Conservation (phyloP, 2,329 filamentous ascomycete species). For the Fusarium robinianum region DNA sequence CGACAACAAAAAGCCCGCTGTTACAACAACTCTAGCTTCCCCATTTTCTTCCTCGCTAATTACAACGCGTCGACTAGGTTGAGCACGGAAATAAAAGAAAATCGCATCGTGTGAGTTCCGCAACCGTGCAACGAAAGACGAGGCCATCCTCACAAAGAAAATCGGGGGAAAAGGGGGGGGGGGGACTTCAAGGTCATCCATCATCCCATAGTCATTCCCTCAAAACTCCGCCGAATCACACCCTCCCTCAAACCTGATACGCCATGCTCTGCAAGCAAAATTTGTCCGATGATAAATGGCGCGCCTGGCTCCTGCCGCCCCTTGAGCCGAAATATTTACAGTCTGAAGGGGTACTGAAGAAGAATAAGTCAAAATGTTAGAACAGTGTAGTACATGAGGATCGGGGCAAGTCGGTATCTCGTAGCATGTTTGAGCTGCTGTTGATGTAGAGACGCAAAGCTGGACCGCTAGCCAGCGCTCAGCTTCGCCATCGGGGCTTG, state of each 20-base stretch:
- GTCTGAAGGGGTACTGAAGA: conserved; percentile 11
- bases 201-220: conserved; percentile 22
- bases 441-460: conserved; percentile 1
- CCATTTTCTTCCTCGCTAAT: conserved; percentile 16
- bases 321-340: conserved; percentile 11
- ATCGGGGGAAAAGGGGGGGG: too few relatives aligned
- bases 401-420: conserved; percentile 20
- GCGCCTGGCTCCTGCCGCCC: conserved; percentile 25
- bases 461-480: conserved; percentile 1
- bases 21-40: conserved; percentile 10
- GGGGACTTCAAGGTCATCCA: conserved; percentile 21
- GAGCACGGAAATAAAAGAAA: conserved; percentile 20
- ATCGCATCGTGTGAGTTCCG: conserved; percentile 13
- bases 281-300: conserved; percentile 27
- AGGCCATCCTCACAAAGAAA: conserved; percentile 21
- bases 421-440: conserved; percentile 15
- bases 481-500: conserved; percentile 57
- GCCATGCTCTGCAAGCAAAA: conserved; percentile 37
- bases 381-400: conserved; percentile 28
- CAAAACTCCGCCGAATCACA: conserved; percentile 32
- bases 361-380: conserved; percentile 28
- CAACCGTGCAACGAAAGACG: conserved; percentile 15
- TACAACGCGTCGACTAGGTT: conserved; percentile 17
- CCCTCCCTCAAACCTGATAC: conserved; percentile 30
- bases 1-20: conserved; percentile 10